Evolutionary conservation across 371 early-diverging fungal genomes (phyloP).

Genomic region (Syncephalis plumigaleata): DNA sequence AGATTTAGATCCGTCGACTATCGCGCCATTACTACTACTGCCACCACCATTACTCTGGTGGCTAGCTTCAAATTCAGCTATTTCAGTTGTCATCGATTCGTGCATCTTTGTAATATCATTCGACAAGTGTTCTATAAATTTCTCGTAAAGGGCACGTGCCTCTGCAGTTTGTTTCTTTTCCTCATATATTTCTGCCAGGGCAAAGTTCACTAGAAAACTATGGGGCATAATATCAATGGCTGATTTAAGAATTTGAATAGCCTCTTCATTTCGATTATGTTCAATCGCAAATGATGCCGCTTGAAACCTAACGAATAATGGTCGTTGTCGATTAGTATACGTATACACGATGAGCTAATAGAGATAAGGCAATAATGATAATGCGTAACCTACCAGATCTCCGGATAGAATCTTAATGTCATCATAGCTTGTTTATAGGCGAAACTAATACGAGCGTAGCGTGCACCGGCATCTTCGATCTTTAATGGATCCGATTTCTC

Average conservation of each 20-base stretch:
- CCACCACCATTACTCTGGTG: too few relatives aligned
- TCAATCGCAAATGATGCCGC: conserved; percentile 53
- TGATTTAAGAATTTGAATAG: conserved; percentile 23
- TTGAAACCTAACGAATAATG: conserved; percentile 34
- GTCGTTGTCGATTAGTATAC: neutral
- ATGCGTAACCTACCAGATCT: conserved; percentile 47
- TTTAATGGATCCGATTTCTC: conserved; percentile 77
- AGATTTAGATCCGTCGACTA: too few relatives aligned
- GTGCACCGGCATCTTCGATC: conserved; percentile 33
- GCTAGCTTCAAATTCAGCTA: conserved; percentile 10
- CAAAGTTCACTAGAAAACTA: conserved; percentile 51
- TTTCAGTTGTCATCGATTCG: conserved; percentile 21
- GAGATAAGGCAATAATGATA: neutral
- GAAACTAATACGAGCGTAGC: conserved; percentile 59
- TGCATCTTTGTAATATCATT: conserved; percentile 28
- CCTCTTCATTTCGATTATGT: conserved; percentile 48
- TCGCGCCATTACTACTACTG: too few relatives aligned
- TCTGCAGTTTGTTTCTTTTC: conserved; percentile 41
- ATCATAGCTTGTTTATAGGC: conserved; percentile 77
- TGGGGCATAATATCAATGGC: conserved; percentile 13
- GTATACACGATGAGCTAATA: neutral
- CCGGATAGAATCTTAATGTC: conserved; percentile 69
- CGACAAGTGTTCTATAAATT: conserved; percentile 34
- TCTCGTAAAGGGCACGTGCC: conserved; percentile 53
- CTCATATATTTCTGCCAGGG: conserved; percentile 77